These are phyloP conservation scores for Rhododendron simsii DNA, from an alignment of 148 eudicot species.

Conservation along the genomic window DNA sequence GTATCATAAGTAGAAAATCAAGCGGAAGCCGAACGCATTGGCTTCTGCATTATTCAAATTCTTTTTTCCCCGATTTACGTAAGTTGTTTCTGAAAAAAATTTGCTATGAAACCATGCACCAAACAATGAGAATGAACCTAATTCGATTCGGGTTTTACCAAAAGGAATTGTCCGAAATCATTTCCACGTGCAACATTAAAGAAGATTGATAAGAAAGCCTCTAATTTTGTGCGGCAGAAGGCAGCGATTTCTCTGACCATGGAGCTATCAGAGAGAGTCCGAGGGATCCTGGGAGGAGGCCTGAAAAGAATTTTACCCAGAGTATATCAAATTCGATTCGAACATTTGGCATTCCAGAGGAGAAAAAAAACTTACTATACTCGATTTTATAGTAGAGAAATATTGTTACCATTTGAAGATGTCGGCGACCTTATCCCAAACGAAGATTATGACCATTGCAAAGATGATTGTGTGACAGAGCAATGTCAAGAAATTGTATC, in stretches of 20 bases:
- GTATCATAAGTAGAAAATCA: background rate
- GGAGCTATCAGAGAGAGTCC: conserved; percentile 11
- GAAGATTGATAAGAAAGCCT: conserved; percentile 10
- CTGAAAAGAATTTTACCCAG: conserved; percentile 10
- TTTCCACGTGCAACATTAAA: conserved; percentile 28
- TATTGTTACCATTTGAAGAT: conserved; percentile 29
- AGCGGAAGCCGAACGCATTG: background rate
- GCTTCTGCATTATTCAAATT: background rate
- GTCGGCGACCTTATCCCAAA: conserved; percentile 28
- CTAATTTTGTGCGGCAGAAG: conserved; percentile 12
- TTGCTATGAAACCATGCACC: background rate
- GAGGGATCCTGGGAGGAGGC: conserved; percentile 33
- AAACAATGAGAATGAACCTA: background rate
- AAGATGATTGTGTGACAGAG: conserved; percentile 37
- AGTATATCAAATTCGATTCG: background rate
- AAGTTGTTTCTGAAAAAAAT: background rate
- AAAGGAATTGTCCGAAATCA: conserved; percentile 32
- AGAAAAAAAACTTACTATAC: background rate
- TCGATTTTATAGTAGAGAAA: background rate
- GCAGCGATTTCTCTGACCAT: conserved; percentile 16
- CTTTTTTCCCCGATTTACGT: no score
- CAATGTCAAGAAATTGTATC: conserved; percentile 37
- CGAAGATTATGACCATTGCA: conserved; percentile 35
- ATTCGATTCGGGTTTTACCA: conserved; percentile 26
- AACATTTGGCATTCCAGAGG: background rate